A percentile compares a stretch with the other conserved stretches of the same genome.
Conservation (phyloP, 768 basidiomycete species). For the Hysterangium stoloniferum region DNA sequence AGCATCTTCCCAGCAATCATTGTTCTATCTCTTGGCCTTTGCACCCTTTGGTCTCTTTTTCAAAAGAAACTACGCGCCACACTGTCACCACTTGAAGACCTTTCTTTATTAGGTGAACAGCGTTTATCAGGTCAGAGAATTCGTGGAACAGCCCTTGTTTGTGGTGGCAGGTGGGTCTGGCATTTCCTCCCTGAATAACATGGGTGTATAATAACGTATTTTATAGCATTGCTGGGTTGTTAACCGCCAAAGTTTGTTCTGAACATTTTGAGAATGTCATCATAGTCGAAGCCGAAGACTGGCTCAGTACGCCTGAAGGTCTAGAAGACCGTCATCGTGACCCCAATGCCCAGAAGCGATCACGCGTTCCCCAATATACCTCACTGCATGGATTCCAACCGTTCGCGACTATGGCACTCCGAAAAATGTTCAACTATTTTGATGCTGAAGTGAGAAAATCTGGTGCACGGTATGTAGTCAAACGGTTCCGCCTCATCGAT, state of each 20-base stretch:
- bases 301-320: conserved; percentile 16
- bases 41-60: no score
- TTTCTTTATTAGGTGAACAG: no score
- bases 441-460: conserved; percentile 13
- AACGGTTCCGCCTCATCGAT: background rate
- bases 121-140: no score
- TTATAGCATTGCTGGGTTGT: conserved; percentile 21
- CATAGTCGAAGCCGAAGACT: conserved; percentile 23
- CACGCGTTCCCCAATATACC: conserved; percentile 15
- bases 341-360: conserved; percentile 1
- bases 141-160: no score
- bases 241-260: conserved; percentile 22
- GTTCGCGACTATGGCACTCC: conserved; percentile 7
- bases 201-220: no score
- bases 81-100: no score
- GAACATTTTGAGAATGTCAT: conserved; percentile 24
- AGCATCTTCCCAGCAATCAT: no score
- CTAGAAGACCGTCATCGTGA: background rate
- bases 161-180: no score
- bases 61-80: no score
- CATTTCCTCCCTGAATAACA: no score
- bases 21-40: no score
- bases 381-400: conserved; percentile 5
- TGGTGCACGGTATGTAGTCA: conserved; percentile 14
- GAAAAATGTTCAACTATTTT: conserved; percentile 17